Evolutionary conservation across 1,139 yeast genomes (phyloP), one percentile per base, ranked within the genome.

Genomic region (Arxiozyma slooffiae): DNA sequence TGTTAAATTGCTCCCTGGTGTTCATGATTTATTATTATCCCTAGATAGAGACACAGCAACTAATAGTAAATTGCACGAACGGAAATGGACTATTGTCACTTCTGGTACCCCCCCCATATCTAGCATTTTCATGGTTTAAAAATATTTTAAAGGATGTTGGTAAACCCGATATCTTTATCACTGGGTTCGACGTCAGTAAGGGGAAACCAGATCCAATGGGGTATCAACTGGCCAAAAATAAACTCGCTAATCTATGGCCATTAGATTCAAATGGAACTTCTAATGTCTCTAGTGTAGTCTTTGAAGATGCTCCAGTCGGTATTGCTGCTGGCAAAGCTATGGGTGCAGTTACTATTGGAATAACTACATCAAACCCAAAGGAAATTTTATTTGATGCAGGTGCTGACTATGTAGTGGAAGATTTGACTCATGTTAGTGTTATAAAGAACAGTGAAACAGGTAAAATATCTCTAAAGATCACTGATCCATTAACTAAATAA

Each of bases 221-320:
- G 48, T 85, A 83, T 72, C 73, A 72, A 3, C 57, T 52, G 48
- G 70, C 68, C 23, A 49, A 56, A 14, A 54, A 55, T 60, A 61
- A 69, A 53, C 85, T 87, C 52, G 76, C 83, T 67, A 67, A 75
- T 59, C 66, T 74, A 49, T 76, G 81, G 62, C 30, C 78, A 78
- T 22, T 73, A 72, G 60, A 70, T 72, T 53, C 60, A 63, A 55
- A 57, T 23, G 44, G 44, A 11, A 41, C 37, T 1, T 16, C 44
- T 11, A 56, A 61, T 6, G 53, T 62, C 52, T 68, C 71, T 57
- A 75, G 74, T 57, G 81, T 83, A 36, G 90, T 85, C n/a, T 84
- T 84, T 63, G 92, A 84, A 71, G 92, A 84, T 66, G 89, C 90
- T 46, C 89, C 89, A 44, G 88, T 87, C 45, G 92, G 92, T 60